Conservation (phyloP, 75 land plant genomes). For the Sequoiadendron giganteum region DNA sequence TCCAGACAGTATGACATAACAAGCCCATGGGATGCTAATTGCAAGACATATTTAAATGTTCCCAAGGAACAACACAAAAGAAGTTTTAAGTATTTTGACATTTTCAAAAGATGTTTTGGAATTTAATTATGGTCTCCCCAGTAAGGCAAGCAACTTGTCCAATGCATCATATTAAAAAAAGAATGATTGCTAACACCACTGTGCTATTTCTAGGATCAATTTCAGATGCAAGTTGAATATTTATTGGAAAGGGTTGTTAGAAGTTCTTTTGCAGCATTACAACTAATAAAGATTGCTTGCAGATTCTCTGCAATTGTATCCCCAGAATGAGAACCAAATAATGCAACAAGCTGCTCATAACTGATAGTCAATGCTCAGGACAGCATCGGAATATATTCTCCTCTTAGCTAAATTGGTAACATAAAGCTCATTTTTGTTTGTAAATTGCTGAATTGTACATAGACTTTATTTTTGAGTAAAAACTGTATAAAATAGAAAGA, state of each 20-base stretch:
- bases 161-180: neutral
- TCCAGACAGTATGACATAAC: neutral
- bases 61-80: neutral
- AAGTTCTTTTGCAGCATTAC: neutral
- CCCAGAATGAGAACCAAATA: neutral
- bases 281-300: neutral
- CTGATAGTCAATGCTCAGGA: no score
- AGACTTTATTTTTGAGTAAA: no score
- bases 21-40: neutral
- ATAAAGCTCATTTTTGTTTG: no score
- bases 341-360: no score
- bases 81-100: neutral
- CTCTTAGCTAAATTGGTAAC: no score
- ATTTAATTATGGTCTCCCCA: neutral
- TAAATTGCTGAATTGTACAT: no score
- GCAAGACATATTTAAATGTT: neutral
- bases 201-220: neutral
- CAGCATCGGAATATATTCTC: no score
- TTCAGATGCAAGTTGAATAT: neutral
- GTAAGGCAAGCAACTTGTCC: neutral
- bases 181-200: neutral
- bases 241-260: neutral
- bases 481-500: no score
- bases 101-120: neutral
- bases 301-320: neutral